These are phyloP conservation scores for Eleusine indica DNA, from an alignment of 176 grass and related monocot genomes.

Conservation along the genomic window DNA sequence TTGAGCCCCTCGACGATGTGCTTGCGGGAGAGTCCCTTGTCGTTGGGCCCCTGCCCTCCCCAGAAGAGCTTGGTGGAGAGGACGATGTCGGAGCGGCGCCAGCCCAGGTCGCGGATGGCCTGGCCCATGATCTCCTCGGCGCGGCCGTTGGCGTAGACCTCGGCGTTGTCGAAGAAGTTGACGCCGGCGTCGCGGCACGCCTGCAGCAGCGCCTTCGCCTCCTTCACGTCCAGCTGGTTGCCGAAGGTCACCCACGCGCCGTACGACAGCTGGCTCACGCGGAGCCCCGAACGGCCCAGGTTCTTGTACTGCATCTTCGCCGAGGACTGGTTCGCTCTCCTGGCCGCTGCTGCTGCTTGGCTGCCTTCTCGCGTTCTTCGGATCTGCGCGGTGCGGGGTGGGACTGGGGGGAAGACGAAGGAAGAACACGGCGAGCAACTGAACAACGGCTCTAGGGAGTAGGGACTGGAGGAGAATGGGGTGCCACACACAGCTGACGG, in stretches of 20 bases:
- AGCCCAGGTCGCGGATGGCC: conserved; percentile 91
- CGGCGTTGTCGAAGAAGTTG: conserved; percentile 99
- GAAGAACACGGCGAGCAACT: background rate
- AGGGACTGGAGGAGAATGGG: too few relatives aligned
- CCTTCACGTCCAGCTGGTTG: conserved; percentile 97
- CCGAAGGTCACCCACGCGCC: conserved; percentile 94
- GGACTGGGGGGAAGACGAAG: background rate
- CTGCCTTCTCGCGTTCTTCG: background rate
- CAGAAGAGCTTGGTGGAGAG: conserved; percentile 99
- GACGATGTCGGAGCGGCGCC: conserved; percentile 93
- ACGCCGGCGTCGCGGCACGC: conserved; percentile 87
- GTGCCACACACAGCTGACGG: background rate
- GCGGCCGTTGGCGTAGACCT: conserved; percentile 89
- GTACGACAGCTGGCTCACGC: conserved; percentile 91
- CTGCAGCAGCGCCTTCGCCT: conserved; percentile 85
- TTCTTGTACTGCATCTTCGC: conserved; percentile 93
- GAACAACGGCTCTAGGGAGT: background rate
- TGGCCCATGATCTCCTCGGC: conserved; percentile 99
- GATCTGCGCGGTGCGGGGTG: background rate
- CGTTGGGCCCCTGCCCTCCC: conserved; percentile 90
- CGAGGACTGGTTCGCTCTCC: too few relatives aligned
- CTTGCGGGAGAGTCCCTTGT: conserved; percentile 97
- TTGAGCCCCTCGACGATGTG: conserved; percentile 87
- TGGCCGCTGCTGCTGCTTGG: background rate
- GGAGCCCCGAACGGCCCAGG: conserved; percentile 85